Percentiles rank a stretch among this genome's conserved stretches.
These are phyloP conservation scores for Solanum clarkiae DNA, from an alignment of 257 asterid species.

Conservation along the genomic window DNA sequence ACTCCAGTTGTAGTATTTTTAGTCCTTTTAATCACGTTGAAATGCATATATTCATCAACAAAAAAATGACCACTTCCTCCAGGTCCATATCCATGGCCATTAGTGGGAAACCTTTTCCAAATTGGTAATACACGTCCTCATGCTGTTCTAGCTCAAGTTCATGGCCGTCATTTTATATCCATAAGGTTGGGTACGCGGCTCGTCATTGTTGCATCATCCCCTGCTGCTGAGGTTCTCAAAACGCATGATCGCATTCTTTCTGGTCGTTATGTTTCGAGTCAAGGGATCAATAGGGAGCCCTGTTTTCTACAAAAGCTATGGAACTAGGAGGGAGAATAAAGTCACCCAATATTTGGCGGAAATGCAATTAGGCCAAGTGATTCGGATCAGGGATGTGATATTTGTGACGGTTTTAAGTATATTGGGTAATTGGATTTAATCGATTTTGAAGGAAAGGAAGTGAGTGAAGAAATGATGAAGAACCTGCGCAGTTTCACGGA, in stretches of 20 bases:
- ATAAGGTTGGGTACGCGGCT: not conserved
- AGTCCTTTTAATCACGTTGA: not conserved
- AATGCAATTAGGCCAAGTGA: not conserved
- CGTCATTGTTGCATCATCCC: not conserved
- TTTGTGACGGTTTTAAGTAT: not conserved
- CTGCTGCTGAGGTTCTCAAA: not conserved
- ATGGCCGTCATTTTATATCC: not conserved
- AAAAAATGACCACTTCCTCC: not conserved
- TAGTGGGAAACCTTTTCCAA: not conserved
- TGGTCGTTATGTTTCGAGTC: not conserved
- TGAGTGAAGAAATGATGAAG: not conserved
- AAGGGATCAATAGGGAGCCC: not conserved
- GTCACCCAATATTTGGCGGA: not conserved
- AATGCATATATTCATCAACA: not conserved
- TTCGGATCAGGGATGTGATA: not conserved
- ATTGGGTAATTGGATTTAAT: not conserved
- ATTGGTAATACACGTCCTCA: not conserved
- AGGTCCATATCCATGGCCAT: not conserved
- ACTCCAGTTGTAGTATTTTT: not conserved
- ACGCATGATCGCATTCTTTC: not conserved
- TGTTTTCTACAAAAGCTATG: not conserved
- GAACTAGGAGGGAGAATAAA: not conserved
- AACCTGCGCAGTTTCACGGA: not conserved
- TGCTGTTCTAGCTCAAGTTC: not conserved
- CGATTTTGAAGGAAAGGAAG: not conserved